Evolutionary conservation across 2,329 filamentous ascomycete species (phyloP).

Genomic region (Aphanocladium album): DNA sequence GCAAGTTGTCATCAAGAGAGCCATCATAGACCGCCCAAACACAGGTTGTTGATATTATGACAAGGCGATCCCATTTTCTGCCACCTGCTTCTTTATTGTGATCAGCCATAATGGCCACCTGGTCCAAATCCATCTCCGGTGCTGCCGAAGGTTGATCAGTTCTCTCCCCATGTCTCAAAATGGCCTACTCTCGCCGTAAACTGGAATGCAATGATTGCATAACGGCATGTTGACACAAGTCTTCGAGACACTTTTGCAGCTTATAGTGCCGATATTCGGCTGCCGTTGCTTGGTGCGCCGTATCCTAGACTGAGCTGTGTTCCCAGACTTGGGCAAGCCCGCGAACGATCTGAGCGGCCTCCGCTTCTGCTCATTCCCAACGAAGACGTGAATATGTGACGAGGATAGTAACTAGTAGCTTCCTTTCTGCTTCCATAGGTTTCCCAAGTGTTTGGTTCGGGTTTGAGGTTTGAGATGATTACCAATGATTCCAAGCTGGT

Average conservation of each 20-base stretch:
- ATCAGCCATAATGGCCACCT: neutral
- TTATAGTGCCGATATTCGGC: neutral
- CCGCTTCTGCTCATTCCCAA: neutral
- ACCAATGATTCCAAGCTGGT: neutral
- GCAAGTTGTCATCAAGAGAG: neutral
- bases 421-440: neutral
- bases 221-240: slow-evolving; percentile 10
- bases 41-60: neutral
- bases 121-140: slow-evolving; percentile 2
- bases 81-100: neutral
- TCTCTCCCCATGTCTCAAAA: slow-evolving; percentile 8
- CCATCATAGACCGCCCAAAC: too few species aligned
- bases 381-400: neutral
- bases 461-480: neutral
- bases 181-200: neutral
- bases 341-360: neutral
- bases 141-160: neutral
- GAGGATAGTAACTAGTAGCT: neutral
- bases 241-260: neutral
- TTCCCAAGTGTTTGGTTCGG: neutral
- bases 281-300: neutral
- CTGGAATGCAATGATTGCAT: slow-evolving; percentile 20
- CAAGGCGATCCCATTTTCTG: neutral
- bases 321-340: neutral
- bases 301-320: neutral